Conservation (phyloP, 345 rosid species). For the Populus nigra region DNA sequence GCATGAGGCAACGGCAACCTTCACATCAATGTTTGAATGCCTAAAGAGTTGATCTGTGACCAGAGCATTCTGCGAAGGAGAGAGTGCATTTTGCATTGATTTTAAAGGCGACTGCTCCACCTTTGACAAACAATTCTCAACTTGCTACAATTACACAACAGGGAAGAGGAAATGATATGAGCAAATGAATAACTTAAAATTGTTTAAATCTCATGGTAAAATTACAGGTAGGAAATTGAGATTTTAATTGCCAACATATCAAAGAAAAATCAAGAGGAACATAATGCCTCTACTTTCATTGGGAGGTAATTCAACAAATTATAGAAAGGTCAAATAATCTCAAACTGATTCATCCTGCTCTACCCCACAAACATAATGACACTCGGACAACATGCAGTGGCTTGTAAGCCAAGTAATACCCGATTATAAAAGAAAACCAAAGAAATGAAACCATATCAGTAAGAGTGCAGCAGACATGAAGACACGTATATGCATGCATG, state of each 20-base stretch:
- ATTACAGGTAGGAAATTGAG: not conserved
- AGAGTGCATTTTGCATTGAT: slow-evolving; percentile 65
- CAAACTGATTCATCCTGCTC: not conserved
- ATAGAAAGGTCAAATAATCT: not conserved
- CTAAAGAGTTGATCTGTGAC: slow-evolving; percentile 55
- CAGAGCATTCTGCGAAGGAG: slow-evolving; percentile 69
- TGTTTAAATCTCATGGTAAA: not conserved
- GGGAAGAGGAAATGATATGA: not conserved
- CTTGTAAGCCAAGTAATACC: not conserved
- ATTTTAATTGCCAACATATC: not conserved
- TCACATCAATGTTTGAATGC: slow-evolving; percentile 77
- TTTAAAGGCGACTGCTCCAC: slow-evolving; percentile 86
- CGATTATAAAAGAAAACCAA: not conserved
- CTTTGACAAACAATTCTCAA: slow-evolving; percentile 53
- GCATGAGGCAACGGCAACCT: slow-evolving; percentile 89
- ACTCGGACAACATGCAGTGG: not conserved
- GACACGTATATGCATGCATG: too few species aligned
- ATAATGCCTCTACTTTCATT: not conserved
- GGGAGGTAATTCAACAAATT: not conserved
- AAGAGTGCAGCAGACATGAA: not conserved
- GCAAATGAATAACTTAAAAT: not conserved
- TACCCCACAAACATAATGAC: not conserved
- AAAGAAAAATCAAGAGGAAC: not conserved
- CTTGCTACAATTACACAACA: slow-evolving; percentile 48
- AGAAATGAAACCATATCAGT: not conserved